These are phyloP conservation scores for Furcasterigmium furcatum DNA, from an alignment of 2,329 filamentous ascomycete genomes.

Conservation along the genomic window DNA sequence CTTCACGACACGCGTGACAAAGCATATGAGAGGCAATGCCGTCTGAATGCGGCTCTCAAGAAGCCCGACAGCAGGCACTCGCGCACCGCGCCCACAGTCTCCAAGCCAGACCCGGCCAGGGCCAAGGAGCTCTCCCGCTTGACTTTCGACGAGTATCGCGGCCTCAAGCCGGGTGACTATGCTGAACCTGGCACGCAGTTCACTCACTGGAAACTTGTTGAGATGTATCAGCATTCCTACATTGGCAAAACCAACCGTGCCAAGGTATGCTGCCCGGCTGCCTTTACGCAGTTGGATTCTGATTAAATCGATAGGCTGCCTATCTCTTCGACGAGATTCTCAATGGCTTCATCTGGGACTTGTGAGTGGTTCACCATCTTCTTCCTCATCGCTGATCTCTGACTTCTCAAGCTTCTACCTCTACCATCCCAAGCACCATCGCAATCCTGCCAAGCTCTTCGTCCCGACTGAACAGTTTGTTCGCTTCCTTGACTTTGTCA, in stretches of 20 bases:
- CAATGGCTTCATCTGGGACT: constrained; percentile 64
- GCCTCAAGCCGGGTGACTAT: constrained; percentile 8
- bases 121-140: neutral
- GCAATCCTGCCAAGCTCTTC: constrained; percentile 52
- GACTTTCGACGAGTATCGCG: constrained; percentile 7
- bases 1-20: no score
- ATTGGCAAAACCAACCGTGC: constrained; percentile 50
- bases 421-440: constrained; percentile 40
- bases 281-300: neutral
- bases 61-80: neutral
- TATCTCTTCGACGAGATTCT: constrained; percentile 58
- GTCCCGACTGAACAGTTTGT: constrained; percentile 66
- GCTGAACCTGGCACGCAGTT: constrained; percentile 31
- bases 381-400: constrained; percentile 3
- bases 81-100: neutral
- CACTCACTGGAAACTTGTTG: constrained; percentile 49
- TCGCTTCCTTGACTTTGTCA: constrained; percentile 62
- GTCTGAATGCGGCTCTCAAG: neutral
- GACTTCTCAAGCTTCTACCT: constrained; percentile 59
- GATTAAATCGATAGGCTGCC: constrained; percentile 25
- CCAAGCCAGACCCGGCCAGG: neutral
- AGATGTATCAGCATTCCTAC: constrained; percentile 57
- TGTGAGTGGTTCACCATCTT: constrained; percentile 52
- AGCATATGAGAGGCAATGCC: no score
- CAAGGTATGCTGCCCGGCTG: constrained; percentile 30